A percentile compares a stretch with the other conserved stretches of the same genome.
Evolutionary conservation across 768 basidiomycete genomes (phyloP).

Genomic region (Xerocomus spinulosus): DNA sequence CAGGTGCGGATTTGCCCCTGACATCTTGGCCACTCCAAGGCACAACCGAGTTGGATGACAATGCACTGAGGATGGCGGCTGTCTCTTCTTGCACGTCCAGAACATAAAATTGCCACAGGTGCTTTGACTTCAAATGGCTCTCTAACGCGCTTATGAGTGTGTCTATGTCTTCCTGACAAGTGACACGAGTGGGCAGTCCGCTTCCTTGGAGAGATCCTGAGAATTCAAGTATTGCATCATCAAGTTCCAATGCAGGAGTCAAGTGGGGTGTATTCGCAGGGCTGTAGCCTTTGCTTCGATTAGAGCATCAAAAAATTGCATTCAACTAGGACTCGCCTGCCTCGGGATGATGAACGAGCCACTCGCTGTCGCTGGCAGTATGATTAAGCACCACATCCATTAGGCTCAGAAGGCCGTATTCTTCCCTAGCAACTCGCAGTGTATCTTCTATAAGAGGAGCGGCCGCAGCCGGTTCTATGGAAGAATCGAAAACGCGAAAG

Average conservation of each 20-base stretch:
- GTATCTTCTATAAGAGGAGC: constrained; percentile 55
- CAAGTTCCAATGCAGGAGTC: constrained; percentile 87
- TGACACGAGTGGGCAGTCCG: constrained; percentile 69
- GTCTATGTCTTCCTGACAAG: constrained; percentile 64
- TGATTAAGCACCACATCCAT: constrained; percentile 98
- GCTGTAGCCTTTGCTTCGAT: constrained; percentile 63
- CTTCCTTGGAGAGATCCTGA: constrained; percentile 58
- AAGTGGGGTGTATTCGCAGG: constrained; percentile 90
- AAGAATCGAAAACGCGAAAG: constrained; percentile 55
- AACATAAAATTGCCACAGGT: constrained; percentile 94
- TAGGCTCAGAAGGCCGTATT: constrained; percentile 83
- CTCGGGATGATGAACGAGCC: constrained; percentile 93
- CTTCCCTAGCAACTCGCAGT: constrained; percentile 67
- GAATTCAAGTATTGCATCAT: constrained; percentile 79
- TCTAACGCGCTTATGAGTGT: constrained; percentile 60
- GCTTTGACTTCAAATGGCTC: constrained; percentile 53
- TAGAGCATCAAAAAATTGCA: not conserved
- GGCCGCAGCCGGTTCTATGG: constrained; percentile 47
- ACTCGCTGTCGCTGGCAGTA: constrained; percentile 89
- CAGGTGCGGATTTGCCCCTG: constrained; percentile 51
- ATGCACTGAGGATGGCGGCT: constrained; percentile 41
- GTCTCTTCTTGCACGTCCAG: constrained; percentile 67
- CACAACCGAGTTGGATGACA: constrained; percentile 34
- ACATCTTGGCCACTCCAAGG: constrained; percentile 63
- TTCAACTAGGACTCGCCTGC: constrained; percentile 55